These are phyloP conservation scores for Trametes gibbosa DNA, from an alignment of 768 basidiomycete genomes.

Conservation along the genomic window DNA sequence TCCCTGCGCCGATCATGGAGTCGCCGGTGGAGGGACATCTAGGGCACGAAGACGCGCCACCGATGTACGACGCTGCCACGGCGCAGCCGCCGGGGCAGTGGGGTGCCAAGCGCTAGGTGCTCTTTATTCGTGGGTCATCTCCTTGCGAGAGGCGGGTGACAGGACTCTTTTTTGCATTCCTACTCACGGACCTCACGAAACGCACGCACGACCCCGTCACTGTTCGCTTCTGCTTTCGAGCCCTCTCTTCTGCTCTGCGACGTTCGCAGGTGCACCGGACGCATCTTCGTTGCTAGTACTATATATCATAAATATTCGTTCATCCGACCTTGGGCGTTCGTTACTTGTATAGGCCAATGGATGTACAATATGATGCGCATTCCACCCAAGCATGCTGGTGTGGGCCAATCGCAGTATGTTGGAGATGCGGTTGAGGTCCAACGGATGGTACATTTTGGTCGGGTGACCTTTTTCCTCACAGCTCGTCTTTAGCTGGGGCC, in stretches of 20 bases:
- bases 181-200: constrained; percentile 1
- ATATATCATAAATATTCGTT: constrained; percentile 31
- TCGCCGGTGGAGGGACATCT: constrained; percentile 12
- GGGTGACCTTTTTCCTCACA: constrained; percentile 5
- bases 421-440: no score
- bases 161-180: not conserved
- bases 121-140: not conserved
- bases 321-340: constrained; percentile 18
- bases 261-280: not conserved
- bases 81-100: constrained; percentile 50
- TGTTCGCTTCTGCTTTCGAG: not conserved
- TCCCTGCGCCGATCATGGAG: constrained; percentile 11
- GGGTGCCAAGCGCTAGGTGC: constrained; percentile 44
- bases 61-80: constrained; percentile 59
- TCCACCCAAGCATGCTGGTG: not conserved
- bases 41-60: constrained; percentile 39
- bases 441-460: no score
- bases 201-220: not conserved
- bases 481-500: constrained; percentile 20
- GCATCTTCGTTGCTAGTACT: not conserved
- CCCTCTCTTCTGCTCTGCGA: not conserved
- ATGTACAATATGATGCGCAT: constrained; percentile 10
- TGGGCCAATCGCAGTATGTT: no score
- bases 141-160: not conserved
- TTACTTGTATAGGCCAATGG: constrained; percentile 3